phyloP scores from a whole-genome alignment of 495 filamentous ascomycete genomes.

The Daldinia loculata region DNA sequence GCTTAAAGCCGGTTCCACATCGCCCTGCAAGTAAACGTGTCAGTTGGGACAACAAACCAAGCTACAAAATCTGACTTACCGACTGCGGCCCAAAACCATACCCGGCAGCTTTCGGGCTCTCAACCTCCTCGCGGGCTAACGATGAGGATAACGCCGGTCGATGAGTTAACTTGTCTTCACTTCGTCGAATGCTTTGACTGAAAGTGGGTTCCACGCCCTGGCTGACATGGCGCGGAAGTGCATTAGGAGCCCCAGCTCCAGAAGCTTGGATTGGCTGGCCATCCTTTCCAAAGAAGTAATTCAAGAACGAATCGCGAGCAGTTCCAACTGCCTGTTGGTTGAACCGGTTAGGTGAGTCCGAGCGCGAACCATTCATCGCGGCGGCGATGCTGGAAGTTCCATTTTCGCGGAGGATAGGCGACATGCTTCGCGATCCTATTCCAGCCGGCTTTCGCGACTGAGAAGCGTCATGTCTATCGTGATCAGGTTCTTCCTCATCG shows the following conservation, averaged over 20 bases:
- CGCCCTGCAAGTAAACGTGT: slow-evolving; percentile 48
- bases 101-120: slow-evolving; percentile 49
- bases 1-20: slow-evolving; percentile 82
- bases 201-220: slow-evolving; percentile 81
- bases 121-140: slow-evolving; percentile 44
- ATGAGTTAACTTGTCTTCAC: slow-evolving; percentile 66
- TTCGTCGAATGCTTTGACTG: slow-evolving; percentile 81
- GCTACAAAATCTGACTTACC: slow-evolving; percentile 27
- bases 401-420: slow-evolving; percentile 75
- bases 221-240: slow-evolving; percentile 70
- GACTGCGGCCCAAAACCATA: slow-evolving; percentile 44
- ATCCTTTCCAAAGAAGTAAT: slow-evolving; percentile 98
- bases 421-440: slow-evolving; percentile 78
- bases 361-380: slow-evolving; percentile 69
- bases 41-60: slow-evolving; percentile 35
- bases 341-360: slow-evolving; percentile 69
- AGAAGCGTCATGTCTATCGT: slow-evolving; percentile 64
- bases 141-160: slow-evolving; percentile 46
- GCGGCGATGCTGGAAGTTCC: slow-evolving; percentile 68
- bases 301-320: slow-evolving; percentile 88
- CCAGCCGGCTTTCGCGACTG: slow-evolving; percentile 52
- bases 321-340: slow-evolving; percentile 56
- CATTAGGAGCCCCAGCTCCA: slow-evolving; percentile 49
- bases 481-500: slow-evolving; percentile 75
- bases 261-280: slow-evolving; percentile 61